Percentiles rank a stretch among this genome's conserved stretches.
phyloP scores from a whole-genome alignment of 2,329 filamentous ascomycete genomes.

The Harringtonia aguacate region DNA sequence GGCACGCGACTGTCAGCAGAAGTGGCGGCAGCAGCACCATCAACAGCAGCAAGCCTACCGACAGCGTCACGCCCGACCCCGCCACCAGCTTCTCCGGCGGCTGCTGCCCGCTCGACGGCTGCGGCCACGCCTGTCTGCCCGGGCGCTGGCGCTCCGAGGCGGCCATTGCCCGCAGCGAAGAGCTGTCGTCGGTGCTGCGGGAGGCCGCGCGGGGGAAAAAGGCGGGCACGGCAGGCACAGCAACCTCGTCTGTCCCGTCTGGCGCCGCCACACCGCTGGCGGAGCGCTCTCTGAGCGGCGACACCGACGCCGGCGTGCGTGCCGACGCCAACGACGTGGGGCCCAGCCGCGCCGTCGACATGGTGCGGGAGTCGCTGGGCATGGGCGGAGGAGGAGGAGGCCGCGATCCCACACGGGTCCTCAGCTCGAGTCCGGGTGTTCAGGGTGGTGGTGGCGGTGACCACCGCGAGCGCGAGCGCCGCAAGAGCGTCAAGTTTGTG shows the following conservation, averaged over 20 bases:
- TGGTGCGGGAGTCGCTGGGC: constrained; percentile 42
- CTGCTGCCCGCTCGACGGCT: constrained; percentile 54
- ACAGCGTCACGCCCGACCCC: not conserved
- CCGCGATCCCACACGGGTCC: constrained; percentile 21
- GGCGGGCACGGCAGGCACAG: no score
- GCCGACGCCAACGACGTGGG: constrained; percentile 43
- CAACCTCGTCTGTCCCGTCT: not conserved
- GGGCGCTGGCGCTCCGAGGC: constrained; percentile 42
- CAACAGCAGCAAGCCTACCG: not conserved
- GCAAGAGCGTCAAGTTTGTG: constrained; percentile 56
- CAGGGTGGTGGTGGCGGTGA: constrained; percentile 3
- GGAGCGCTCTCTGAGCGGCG: no score
- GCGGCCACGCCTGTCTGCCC: constrained; percentile 52
- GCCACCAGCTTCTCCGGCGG: constrained; percentile 34
- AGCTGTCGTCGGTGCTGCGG: constrained; percentile 28
- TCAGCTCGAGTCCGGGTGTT: constrained; percentile 40
- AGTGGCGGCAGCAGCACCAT: not conserved
- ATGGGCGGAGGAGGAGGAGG: constrained; percentile 7
- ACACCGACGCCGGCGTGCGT: constrained; percentile 19
- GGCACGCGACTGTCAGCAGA: constrained; percentile 35
- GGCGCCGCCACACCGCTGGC: no score
- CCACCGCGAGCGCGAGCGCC: constrained; percentile 35
- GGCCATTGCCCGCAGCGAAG: constrained; percentile 34
- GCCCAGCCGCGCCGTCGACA: constrained; percentile 50
- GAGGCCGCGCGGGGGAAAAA: not conserved